These are phyloP conservation scores for Diaporthe destruens DNA, from an alignment of 2,329 filamentous ascomycete genomes.

Conservation along the genomic window DNA sequence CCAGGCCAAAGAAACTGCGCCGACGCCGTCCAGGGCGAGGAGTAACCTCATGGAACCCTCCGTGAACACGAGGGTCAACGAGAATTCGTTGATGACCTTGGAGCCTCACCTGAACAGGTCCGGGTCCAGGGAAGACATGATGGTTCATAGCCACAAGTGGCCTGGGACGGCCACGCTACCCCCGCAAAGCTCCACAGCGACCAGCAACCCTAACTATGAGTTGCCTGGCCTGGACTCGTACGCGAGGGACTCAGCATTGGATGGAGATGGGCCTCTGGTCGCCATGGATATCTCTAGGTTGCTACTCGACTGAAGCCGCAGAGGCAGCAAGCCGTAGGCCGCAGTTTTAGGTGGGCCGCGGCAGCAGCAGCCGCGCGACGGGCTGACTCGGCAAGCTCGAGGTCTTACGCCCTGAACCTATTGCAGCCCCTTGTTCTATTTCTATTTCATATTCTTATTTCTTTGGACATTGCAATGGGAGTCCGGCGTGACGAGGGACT, in stretches of 20 bases:
- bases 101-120: constrained; percentile 56
- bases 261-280: constrained; percentile 50
- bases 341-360: not conserved
- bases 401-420: not conserved
- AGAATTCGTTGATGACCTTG: constrained; percentile 58
- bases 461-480: constrained; percentile 12
- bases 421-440: not conserved
- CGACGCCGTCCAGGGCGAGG: constrained; percentile 26
- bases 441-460: constrained; percentile 14
- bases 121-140: constrained; percentile 61
- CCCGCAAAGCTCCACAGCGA: constrained; percentile 22
- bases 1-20: constrained; percentile 56
- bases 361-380: not conserved
- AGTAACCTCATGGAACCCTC: constrained; percentile 64
- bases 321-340: not conserved
- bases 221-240: constrained; percentile 38
- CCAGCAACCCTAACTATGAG: constrained; percentile 28
- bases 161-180: constrained; percentile 49
- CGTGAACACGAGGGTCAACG: constrained; percentile 61
- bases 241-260: constrained; percentile 40
- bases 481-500: constrained; percentile 22
- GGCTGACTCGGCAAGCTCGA: not conserved
- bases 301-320: constrained; percentile 59
- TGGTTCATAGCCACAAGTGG: constrained; percentile 52
- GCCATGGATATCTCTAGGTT: constrained; percentile 75